Conservation (phyloP, 352 stramenopile genomes). For the Globisporangium paroecandrum region DNA sequence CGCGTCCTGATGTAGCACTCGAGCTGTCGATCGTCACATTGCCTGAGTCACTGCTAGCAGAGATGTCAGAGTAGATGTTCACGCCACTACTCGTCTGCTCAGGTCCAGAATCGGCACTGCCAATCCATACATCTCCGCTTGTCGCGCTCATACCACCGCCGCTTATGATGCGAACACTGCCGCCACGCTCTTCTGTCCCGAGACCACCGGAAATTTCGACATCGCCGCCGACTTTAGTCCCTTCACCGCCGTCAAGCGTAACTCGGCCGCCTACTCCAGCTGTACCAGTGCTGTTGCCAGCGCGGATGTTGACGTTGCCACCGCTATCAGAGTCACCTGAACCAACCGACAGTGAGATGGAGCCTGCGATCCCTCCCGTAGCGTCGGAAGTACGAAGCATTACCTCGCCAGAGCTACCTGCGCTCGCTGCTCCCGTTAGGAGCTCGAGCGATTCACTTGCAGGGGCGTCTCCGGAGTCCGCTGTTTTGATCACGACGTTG, state of each 20-base stretch:
- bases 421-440: conserved; percentile 19
- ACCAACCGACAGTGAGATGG: conserved; percentile 25
- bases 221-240: conserved; percentile 24
- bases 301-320: conserved; percentile 20
- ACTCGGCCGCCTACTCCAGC: conserved; percentile 21
- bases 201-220: conserved; percentile 22
- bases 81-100: conserved; percentile 23
- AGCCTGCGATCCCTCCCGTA: conserved; percentile 18
- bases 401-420: conserved; percentile 19
- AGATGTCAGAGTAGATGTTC: conserved; percentile 21
- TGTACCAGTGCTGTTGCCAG: conserved; percentile 22
- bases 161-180: conserved; percentile 24
- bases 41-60: conserved; percentile 20
- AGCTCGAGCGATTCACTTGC: conserved; percentile 24
- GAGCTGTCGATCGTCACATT: conserved; percentile 21
- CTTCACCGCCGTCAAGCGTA: conserved; percentile 20
- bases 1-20: conserved; percentile 14
- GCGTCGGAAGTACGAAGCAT: conserved; percentile 21
- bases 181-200: conserved; percentile 22
- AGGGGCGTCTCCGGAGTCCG: conserved; percentile 14
- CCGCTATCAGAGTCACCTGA: conserved; percentile 16
- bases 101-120: conserved; percentile 12
- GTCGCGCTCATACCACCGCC: conserved; percentile 15
- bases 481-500: conserved; percentile 22
- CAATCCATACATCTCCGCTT: conserved; percentile 24